Base-by-base conservation (phyloP, 805 yeast genomes). In the Myxozyma nipponensis region DNA sequence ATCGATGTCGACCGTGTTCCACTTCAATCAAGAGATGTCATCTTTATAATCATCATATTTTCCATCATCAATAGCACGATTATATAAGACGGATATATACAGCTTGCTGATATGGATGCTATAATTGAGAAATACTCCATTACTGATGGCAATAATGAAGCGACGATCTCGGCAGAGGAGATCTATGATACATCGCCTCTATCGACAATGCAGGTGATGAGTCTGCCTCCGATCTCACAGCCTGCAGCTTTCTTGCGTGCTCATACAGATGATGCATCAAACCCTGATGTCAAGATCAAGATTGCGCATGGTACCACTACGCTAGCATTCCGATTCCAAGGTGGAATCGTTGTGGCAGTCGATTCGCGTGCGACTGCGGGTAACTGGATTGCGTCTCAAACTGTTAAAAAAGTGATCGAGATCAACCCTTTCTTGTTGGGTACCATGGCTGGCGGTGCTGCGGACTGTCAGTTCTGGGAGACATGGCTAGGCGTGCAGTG, bases 361-460 rank as follows among this genome's bases (percentile, higher is more conserved):
- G 98, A 93, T 72, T 89, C 97, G 39, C 82, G 98, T 70, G 98
- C 98, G 52, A 86, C 98, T 6, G 96, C 95, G 1, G 98, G 98
- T 41, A 83, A 85, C 63, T 91, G 97, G 97, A 84, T 93, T 62
- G 98, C 97, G 19, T 89, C 97, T 15, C 97, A 90, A 69, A 89
- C 97, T 2, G 98, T 93, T 57, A 91, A 91, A 71, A 93, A 93
- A 71, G 98, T 93, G 49, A 89, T 93, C 63, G 91, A 91, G 70
- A 93, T 93, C 72, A 93, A 93, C 70, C 96, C 97, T 47, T 85
- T 86, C 68, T 72, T 93, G 58, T 77, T 93, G 62, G 98, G 98
- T 59, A 93, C 98, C 19, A 83, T 93, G 96, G 98, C 98, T 30
- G 98, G 98, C 72, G 98, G 98, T 74, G 98, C 98, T 44, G 98